phyloP scores from a whole-genome alignment of 2,329 filamentous ascomycete genomes.

The Pseudogymnoascus sp. region DNA sequence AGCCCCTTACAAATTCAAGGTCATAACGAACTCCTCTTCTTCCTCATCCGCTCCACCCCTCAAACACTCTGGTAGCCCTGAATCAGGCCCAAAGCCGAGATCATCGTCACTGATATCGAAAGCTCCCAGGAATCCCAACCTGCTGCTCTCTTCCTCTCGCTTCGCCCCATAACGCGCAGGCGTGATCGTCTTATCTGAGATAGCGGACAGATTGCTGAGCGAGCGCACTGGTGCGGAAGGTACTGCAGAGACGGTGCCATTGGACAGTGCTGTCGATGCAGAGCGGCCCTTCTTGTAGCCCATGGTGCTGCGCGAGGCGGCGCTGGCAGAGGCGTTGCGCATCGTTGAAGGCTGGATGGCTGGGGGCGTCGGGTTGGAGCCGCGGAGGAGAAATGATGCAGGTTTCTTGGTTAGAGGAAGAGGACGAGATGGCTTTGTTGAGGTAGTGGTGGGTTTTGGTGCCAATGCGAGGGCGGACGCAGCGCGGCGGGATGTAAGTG shows the following conservation, averaged over 20 bases:
- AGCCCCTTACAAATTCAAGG: conserved; percentile 27
- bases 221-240: not conserved
- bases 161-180: conserved; percentile 33
- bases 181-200: conserved; percentile 28
- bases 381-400: conserved; percentile 18
- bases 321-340: conserved; percentile 53
- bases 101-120: conserved; percentile 45
- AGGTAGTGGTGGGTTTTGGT: conserved; percentile 23
- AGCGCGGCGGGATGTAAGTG: conserved; percentile 47
- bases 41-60: conserved; percentile 33
- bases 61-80: conserved; percentile 25
- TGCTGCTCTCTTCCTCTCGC: conserved; percentile 32
- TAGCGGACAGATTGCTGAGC: conserved; percentile 13
- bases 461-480: conserved; percentile 44
- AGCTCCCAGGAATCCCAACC: conserved; percentile 49
- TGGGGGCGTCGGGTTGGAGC: conserved; percentile 28
- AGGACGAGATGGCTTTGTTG: conserved; percentile 26
- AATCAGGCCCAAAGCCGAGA: conserved; percentile 26
- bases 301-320: conserved; percentile 70
- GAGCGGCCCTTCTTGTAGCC: conserved; percentile 74
- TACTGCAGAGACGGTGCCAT: conserved; percentile 5
- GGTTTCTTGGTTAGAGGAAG: conserved; percentile 27
- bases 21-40: conserved; percentile 49
- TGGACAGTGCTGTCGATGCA: conserved; percentile 34
- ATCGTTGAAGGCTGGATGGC: conserved; percentile 40